Conservation (phyloP, 352 stramenopile genomes). For the Globisporangium polare region DNA sequence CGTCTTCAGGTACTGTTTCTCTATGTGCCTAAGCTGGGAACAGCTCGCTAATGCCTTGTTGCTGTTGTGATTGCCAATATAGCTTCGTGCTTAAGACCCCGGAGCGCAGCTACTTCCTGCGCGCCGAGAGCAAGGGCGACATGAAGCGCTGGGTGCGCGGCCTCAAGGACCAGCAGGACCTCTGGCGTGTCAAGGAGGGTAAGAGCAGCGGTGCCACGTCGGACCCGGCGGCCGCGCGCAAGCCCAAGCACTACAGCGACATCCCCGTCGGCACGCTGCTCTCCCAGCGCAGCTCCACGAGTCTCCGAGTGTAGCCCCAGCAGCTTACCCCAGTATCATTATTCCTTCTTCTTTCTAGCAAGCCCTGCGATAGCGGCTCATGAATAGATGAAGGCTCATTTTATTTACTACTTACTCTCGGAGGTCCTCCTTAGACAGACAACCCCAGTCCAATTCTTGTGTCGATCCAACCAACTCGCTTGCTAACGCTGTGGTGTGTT, state of each 20-base stretch:
- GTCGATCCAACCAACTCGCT: background rate
- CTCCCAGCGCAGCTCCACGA: conserved; percentile 35
- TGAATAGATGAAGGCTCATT: conserved; percentile 8
- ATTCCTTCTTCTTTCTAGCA: background rate
- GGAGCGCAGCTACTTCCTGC: conserved; percentile 74
- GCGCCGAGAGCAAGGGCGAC: conserved; percentile 78
- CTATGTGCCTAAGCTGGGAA: too few relatives aligned
- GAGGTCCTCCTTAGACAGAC: background rate
- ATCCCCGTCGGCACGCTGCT: conserved; percentile 32
- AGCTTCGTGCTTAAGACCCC: conserved; percentile 80
- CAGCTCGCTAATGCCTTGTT: background rate
- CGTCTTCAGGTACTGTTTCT: conserved; percentile 36
- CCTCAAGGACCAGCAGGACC: conserved; percentile 76
- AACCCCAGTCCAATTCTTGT: conserved; percentile 1
- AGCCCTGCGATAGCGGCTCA: background rate
- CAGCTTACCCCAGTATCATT: background rate
- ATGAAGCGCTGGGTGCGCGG: conserved; percentile 87
- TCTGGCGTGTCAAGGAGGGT: conserved; percentile 63
- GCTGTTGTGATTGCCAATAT: too few relatives aligned
- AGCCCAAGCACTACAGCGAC: conserved; percentile 77
- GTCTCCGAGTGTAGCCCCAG: conserved; percentile 28
- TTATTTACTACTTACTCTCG: conserved; percentile 14
- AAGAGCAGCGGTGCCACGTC: conserved; percentile 18
- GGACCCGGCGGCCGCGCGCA: conserved; percentile 29
- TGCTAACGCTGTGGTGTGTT: background rate